Evolutionary conservation across 177 flowering plant species (phyloP).

Genomic region (Vitis hybrid): DNA sequence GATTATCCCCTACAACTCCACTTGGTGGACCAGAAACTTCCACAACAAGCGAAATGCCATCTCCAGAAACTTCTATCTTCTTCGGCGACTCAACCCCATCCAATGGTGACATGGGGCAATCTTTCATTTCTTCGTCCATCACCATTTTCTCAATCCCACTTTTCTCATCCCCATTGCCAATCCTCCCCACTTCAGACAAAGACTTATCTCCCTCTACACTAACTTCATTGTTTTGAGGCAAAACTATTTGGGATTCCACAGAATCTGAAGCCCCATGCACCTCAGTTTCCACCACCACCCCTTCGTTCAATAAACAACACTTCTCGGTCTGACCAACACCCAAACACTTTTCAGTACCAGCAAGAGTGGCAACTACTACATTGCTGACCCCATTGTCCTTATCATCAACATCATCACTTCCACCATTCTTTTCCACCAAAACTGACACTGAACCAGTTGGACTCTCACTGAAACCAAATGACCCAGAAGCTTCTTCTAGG

Average conservation of each 20-base stretch:
- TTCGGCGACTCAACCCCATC: conserved; percentile 16
- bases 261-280: background rate
- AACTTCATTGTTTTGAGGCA: background rate
- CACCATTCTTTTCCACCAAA: conserved; percentile 14
- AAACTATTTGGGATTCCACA: background rate
- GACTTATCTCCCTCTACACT: background rate
- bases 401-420: background rate
- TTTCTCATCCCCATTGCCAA: background rate
- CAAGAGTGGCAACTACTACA: background rate
- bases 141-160: conserved; percentile 3
- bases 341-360: background rate
- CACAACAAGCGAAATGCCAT: conserved; percentile 34
- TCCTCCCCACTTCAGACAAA: background rate
- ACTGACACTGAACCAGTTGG: conserved; percentile 16
- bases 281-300: background rate
- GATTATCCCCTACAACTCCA: background rate
- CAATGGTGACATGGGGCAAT: background rate
- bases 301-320: background rate
- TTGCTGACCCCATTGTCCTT: background rate
- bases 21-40: conserved; percentile 29
- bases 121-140: conserved; percentile 2
- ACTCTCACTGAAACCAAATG: conserved; percentile 11
- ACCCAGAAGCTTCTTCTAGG: conserved; percentile 20
- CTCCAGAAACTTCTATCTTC: conserved; percentile 33
- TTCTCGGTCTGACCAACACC: conserved; percentile 1